phyloP scores from a whole-genome alignment of 1,284 basidiomycete genomes.

The Trametes hirsuta region DNA sequence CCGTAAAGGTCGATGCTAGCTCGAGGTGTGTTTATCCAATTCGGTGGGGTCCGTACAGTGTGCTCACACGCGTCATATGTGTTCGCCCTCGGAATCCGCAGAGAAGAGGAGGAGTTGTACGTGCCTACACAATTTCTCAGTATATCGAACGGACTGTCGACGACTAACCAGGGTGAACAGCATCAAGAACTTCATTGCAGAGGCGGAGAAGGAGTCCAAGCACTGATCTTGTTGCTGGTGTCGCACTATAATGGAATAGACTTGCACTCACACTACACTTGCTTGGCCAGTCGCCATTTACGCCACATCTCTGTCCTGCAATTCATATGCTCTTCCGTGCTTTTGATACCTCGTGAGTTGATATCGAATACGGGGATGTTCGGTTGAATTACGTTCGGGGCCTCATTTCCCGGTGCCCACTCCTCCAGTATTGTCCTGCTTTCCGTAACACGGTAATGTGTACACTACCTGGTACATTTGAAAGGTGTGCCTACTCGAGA shows the following conservation, averaged over 20 bases:
- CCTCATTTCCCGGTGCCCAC: too few relatives aligned
- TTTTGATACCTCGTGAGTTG: neutral
- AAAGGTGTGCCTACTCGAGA: too few relatives aligned
- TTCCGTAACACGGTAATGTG: too few relatives aligned
- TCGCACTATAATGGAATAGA: conserved; percentile 22
- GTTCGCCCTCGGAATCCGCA: conserved; percentile 30
- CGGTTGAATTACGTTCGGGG: too few relatives aligned
- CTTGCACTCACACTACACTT: conserved; percentile 8
- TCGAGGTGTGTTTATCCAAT: conserved; percentile 58
- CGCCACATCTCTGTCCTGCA: neutral
- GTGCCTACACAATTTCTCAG: conserved; percentile 36
- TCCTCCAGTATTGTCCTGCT: too few relatives aligned
- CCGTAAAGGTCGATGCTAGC: conserved; percentile 62
- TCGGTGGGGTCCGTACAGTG: neutral
- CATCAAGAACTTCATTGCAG: conserved; percentile 75
- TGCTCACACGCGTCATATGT: conserved; percentile 5
- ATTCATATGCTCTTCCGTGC: neutral
- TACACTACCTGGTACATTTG: too few relatives aligned
- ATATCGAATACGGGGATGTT: too few relatives aligned
- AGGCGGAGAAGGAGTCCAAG: conserved; percentile 71
- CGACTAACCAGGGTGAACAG: conserved; percentile 57
- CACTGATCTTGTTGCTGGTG: conserved; percentile 21
- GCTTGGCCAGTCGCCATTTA: neutral
- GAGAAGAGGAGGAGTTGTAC: conserved; percentile 76
- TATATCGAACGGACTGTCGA: conserved; percentile 33